A percentile compares a stretch with the other conserved stretches of the same genome.
Evolutionary conservation across 2,329 filamentous ascomycete species (phyloP).

Genomic region (Penicillium palitans): DNA sequence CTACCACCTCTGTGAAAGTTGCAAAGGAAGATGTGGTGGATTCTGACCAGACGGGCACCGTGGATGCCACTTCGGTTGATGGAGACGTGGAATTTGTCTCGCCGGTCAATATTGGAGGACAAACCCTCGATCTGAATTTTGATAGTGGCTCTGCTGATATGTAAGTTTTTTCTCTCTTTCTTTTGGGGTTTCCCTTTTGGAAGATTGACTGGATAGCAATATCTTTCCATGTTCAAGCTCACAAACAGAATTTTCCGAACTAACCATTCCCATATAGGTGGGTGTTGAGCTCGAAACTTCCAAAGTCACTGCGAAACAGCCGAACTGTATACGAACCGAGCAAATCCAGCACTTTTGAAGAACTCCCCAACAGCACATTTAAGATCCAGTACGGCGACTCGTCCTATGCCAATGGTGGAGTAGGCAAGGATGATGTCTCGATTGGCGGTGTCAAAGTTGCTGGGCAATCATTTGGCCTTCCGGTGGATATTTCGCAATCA

Average conservation of each 20-base stretch:
- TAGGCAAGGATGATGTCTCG: constrained; percentile 67
- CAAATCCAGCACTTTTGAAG: constrained; percentile 54
- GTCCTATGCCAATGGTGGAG: constrained; percentile 61
- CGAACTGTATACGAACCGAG: constrained; percentile 59
- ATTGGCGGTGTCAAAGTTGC: constrained; percentile 65
- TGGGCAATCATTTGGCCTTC: constrained; percentile 67
- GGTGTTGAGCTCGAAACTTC: constrained; percentile 66
- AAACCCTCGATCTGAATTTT: constrained; percentile 68
- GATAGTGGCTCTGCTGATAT: constrained; percentile 75
- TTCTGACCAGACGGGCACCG: constrained; percentile 53
- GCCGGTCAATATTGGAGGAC: constrained; percentile 68
- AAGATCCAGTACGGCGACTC: constrained; percentile 69
- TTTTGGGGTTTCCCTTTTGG: too few species aligned
- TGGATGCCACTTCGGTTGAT: constrained; percentile 63
- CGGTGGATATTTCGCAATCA: constrained; percentile 57
- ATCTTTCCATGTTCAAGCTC: not conserved
- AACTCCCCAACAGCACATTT: constrained; percentile 56
- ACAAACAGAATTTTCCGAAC: not conserved
- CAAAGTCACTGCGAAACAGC: constrained; percentile 44
- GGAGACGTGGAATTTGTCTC: constrained; percentile 70
- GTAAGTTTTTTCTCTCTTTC: constrained; percentile 40
- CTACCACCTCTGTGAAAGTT: constrained; percentile 27
- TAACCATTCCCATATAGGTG: constrained; percentile 49
- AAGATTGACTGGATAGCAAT: not conserved
- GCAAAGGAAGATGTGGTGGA: constrained; percentile 26